A percentile compares a stretch with the other conserved stretches of the same genome.
Conservation (phyloP, 176 grass and related monocot genomes). For the Cenchrus purpureus region DNA sequence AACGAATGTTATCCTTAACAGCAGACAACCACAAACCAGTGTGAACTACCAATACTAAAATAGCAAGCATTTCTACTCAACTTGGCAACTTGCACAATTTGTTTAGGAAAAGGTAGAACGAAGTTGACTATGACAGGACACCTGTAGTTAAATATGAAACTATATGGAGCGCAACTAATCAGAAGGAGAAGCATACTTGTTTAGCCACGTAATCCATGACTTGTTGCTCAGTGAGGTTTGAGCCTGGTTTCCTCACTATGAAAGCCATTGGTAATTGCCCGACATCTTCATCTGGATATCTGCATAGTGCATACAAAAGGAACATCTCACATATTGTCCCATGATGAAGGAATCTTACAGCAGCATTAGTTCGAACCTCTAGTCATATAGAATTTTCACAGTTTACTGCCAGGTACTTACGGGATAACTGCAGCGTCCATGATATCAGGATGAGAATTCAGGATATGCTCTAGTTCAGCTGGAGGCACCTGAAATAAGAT, state of each 20-base stretch:
- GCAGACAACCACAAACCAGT: neutral
- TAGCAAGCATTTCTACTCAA: conserved; percentile 17
- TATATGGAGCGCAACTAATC: conserved; percentile 4
- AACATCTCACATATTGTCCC: neutral
- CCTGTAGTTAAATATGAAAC: neutral
- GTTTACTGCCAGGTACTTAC: conserved; percentile 41
- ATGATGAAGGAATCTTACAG: neutral
- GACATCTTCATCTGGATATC: conserved; percentile 87
- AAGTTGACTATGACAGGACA: neutral
- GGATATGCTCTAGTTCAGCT: conserved; percentile 72
- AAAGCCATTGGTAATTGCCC: conserved; percentile 88
- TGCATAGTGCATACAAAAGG: conserved; percentile 34
- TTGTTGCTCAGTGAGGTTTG: conserved; percentile 48
- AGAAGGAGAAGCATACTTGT: conserved; percentile 51
- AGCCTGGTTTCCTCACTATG: conserved; percentile 64
- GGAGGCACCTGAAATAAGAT: conserved; percentile 60
- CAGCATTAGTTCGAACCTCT: neutral
- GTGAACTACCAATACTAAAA: conserved; percentile 15
- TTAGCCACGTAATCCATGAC: conserved; percentile 77
- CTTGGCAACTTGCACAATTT: conserved; percentile 9
- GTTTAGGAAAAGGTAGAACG: neutral
- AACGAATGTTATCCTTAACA: neutral
- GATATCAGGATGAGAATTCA: conserved; percentile 59
- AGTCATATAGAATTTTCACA: neutral
- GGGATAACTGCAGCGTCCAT: conserved; percentile 66